Conservation (phyloP, 352 stramenopile genomes). For the Blastocystis sp. region DNA sequence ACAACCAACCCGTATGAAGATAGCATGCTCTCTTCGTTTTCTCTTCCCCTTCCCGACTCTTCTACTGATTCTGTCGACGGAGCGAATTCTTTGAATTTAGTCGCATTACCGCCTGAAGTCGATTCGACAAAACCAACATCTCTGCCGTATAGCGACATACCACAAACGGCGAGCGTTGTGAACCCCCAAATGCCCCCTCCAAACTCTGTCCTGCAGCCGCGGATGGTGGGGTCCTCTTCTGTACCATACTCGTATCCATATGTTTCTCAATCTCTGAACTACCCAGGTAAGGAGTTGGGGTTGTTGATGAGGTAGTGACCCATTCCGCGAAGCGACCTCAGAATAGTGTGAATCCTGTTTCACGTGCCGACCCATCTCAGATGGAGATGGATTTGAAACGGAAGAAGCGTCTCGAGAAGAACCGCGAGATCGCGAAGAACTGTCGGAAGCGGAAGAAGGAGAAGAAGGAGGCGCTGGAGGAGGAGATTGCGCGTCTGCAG, state of each 20-base stretch:
- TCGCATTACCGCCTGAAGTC: not conserved
- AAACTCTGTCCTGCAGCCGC: not conserved
- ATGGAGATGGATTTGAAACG: slow-evolving; percentile 7
- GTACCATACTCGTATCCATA: not conserved
- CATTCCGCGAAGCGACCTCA: not conserved
- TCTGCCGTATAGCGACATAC: too few relatives aligned
- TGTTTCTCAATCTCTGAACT: not conserved
- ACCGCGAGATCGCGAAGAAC: slow-evolving; percentile 60
- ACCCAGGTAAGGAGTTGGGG: too few relatives aligned
- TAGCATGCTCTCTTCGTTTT: slow-evolving; percentile 50
- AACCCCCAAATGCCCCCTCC: not conserved
- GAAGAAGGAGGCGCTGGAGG: slow-evolving; percentile 51
- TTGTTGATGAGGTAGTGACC: not conserved
- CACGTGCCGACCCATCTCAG: not conserved
- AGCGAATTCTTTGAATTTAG: not conserved
- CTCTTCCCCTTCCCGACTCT: slow-evolving; percentile 31
- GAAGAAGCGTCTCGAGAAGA: slow-evolving; percentile 59
- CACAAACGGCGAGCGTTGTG: not conserved
- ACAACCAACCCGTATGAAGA: slow-evolving; percentile 46
- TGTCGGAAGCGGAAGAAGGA: slow-evolving; percentile 60
- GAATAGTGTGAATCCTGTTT: not conserved
- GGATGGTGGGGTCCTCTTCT: not conserved
- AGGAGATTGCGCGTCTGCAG: slow-evolving; percentile 55
- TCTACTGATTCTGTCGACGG: not conserved
- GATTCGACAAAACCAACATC: too few relatives aligned